Base-by-base conservation (phyloP, 345 rosid genomes). In the Cardamine chenopodiifolia region DNA sequence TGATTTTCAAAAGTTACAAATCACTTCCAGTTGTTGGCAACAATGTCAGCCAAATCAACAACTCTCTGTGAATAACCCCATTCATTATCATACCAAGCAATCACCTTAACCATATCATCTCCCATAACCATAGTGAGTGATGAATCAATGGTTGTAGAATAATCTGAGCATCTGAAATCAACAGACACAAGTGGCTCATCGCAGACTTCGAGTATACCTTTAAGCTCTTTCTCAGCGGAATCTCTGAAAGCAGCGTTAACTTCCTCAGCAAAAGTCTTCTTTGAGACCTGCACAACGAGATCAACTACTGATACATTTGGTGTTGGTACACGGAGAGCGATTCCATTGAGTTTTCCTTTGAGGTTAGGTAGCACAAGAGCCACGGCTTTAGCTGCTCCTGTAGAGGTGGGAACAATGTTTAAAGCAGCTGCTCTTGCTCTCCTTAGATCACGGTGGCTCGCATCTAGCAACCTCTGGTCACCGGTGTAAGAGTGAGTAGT, bases 1-100 rank as follows among this genome's bases (percentile, higher is more conserved):
- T 31, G 57, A 23, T 47, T 20, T 63, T 25, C 15, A 47, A 7
- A 69, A 61, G 63, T 37, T 28, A 58, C 49, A 62, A 7, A 22
- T 85, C 85, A 90, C 85, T 90, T 88, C 96, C 98, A 91, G 47
- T 84, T 85, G 72, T 81, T 62, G 86, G 97, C 96, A 79, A 91
- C 95, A 70, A 94, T 89, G 87, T 94, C 80, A 60, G 97, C 96
- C 84, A 93, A 84, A 71, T 93, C 98, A 35, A 93, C 98, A 48
- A 94, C 98, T 82, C 98, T 88, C 83, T 94, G 97, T 13, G 97
- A 91, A 84, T 94, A 94, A 52, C 98, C 98, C 98, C 98, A 94
- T 74, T 94, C 97, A 13, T 94, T 94, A 73, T 94, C 97, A 66
- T 91, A 91, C 97, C 97, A 94, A 18, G 98, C 98, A 73, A 94